These are phyloP conservation scores for Boletus nobilissimus DNA, from an alignment of 1,284 basidiomycete genomes.

Conservation along the genomic window DNA sequence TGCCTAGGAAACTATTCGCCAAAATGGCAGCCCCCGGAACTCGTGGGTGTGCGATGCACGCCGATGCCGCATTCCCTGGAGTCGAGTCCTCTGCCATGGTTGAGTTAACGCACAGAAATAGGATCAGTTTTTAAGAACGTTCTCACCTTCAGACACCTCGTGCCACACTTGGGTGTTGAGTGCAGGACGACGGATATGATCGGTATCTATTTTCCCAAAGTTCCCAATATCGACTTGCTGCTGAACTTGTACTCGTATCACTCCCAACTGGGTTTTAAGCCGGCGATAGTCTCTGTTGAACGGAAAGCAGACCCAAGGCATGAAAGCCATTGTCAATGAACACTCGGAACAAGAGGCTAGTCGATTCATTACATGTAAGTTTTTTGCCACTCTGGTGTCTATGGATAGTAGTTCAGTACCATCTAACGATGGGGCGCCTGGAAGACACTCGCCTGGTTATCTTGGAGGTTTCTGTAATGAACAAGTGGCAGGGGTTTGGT, in stretches of 20 bases:
- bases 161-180: slow-evolving; percentile 10
- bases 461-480: slow-evolving; percentile 66
- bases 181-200: not conserved
- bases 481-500: slow-evolving; percentile 9
- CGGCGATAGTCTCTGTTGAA: slow-evolving; percentile 72
- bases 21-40: slow-evolving; percentile 5
- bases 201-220: slow-evolving; percentile 19
- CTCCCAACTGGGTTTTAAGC: slow-evolving; percentile 74
- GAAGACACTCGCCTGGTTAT: slow-evolving; percentile 65
- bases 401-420: slow-evolving; percentile 12
- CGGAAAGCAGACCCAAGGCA: not conserved
- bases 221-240: slow-evolving; percentile 40
- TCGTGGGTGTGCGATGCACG: not conserved
- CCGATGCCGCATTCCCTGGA: not conserved
- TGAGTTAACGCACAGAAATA: not conserved
- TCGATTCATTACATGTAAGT: slow-evolving; percentile 74
- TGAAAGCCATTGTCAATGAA: slow-evolving; percentile 6
- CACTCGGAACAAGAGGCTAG: not conserved
- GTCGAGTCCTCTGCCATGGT: slow-evolving; percentile 18
- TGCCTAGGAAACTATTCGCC: not conserved
- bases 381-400: slow-evolving; percentile 85
- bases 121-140: not conserved
- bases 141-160: slow-evolving; percentile 25
- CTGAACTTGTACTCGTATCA: slow-evolving; percentile 53
- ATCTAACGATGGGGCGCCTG: not conserved